Conservation (phyloP, 768 basidiomycete species). For the Trametes gibbosa region DNA sequence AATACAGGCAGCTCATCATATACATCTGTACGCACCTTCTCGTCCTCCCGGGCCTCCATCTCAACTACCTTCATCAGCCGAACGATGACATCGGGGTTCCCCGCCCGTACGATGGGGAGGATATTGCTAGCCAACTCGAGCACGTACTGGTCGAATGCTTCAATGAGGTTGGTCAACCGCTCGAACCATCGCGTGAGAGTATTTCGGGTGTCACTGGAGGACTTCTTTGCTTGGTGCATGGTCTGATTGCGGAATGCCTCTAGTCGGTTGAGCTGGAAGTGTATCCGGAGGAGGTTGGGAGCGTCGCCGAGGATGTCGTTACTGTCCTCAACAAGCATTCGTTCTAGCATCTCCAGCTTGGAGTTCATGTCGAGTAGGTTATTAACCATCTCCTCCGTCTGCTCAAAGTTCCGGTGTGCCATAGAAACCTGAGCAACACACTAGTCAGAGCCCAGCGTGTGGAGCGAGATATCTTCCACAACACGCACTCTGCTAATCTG, state of each 20-base stretch:
- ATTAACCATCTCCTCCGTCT: constrained; percentile 93
- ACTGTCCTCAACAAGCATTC: constrained; percentile 72
- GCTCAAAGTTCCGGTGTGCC: constrained; percentile 93
- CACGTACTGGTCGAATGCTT: constrained; percentile 84
- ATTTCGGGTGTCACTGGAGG: constrained; percentile 59
- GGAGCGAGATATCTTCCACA: neutral
- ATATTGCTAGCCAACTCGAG: constrained; percentile 73
- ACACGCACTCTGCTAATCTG: constrained; percentile 87
- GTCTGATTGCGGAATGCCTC: constrained; percentile 94
- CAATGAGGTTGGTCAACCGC: constrained; percentile 74
- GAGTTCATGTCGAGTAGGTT: constrained; percentile 91
- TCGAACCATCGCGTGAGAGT: constrained; percentile 83
- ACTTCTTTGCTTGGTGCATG: constrained; percentile 89
- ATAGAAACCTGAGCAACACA: constrained; percentile 72
- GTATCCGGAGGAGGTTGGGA: constrained; percentile 84
- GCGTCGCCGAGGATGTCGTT: constrained; percentile 82
- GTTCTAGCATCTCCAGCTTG: constrained; percentile 75
- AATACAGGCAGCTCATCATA: neutral
- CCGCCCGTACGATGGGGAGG: constrained; percentile 75
- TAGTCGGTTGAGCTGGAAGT: constrained; percentile 88
- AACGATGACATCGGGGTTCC: constrained; percentile 83
- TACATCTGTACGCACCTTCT: constrained; percentile 59
- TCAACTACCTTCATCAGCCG: constrained; percentile 92
- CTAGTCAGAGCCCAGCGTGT: neutral
- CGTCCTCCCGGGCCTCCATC: constrained; percentile 88